Evolutionary conservation across 352 stramenopile species (phyloP).

Genomic region (Phytopythium sindhum): DNA sequence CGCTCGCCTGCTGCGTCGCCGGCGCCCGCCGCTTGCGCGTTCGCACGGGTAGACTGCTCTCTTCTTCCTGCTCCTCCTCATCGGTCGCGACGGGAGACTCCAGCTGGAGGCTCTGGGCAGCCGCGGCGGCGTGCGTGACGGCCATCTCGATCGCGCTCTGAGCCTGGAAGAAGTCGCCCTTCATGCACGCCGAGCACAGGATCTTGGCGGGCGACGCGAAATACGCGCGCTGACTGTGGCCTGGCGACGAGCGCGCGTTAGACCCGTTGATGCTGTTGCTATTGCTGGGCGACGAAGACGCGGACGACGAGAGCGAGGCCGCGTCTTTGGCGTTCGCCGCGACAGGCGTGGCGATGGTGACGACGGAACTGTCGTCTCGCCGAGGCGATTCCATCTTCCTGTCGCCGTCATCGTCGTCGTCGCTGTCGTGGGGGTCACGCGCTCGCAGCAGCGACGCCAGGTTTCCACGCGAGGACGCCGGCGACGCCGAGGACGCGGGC

Average conservation of each 20-base stretch:
- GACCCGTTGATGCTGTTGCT: neutral
- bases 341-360: neutral
- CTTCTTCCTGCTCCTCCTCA: slow-evolving; percentile 17
- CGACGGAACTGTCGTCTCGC: neutral
- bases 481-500: slow-evolving; percentile 8
- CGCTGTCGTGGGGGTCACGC: slow-evolving; percentile 13
- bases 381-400: slow-evolving; percentile 9
- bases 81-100: slow-evolving; percentile 4
- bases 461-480: slow-evolving; percentile 15
- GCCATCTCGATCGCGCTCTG: slow-evolving; percentile 64
- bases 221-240: slow-evolving; percentile 31
- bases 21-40: slow-evolving; percentile 1
- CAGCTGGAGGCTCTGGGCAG: slow-evolving; percentile 13
- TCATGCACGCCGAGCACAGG: slow-evolving; percentile 65
- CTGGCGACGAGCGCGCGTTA: slow-evolving; percentile 3
- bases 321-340: neutral
- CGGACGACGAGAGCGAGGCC: neutral
- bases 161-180: slow-evolving; percentile 70
- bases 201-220: slow-evolving; percentile 66
- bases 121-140: slow-evolving; percentile 26
- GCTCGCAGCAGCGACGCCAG: slow-evolving; percentile 16
- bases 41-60: neutral
- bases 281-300: neutral
- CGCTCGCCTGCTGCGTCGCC: neutral
- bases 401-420: slow-evolving; percentile 21